Base-by-base conservation (phyloP, 2,329 filamentous ascomycete species). In the Pseudogymnoascus sp. region DNA sequence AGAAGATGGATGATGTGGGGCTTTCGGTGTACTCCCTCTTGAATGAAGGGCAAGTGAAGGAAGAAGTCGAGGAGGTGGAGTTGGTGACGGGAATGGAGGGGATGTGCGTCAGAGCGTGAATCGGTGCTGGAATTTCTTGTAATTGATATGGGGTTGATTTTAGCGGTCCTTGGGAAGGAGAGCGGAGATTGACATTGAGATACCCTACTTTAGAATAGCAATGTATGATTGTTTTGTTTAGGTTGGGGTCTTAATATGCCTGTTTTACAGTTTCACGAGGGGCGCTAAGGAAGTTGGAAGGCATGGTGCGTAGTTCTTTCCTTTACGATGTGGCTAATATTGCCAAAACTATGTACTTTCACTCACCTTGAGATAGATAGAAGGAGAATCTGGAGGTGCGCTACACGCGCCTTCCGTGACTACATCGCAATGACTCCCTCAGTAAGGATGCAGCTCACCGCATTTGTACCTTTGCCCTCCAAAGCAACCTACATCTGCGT, bases 171-270 rank as follows among this genome's bases (percentile, higher is more conserved):
- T 7, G 14, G 25, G n/a, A 32, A 32, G 41, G 41, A 54, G 28
- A 8, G 47, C 5, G 22, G 25, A 54, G 22, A n/a, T 20, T 47
- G 41, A 54, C 25, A 54, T 54, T 54, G 9, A 32, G 28, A 54
- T 54, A 54, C 47, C 43, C 47, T 11, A 54, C 47, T 54, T 54
- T 54, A 32, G 43, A 54, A 54, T 32, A 54, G 9, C n/a, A 54
- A 54, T 54, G 11, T 14, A 54, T 54, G 47, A 54, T 18, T 54
- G 28, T 32, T 54, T 54, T 54, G n/a, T 28, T 20, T 32, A 28
- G 28, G 28, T 54, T 54, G 32, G n/a, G n/a, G 28, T 12, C 28
- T 14, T 32, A 32, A 12, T 32, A 54, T 54, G n/a, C 11, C 9
- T 32, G n/a, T 9, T 18, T 54, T 54, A 25, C 25, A 32, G 12